Evolutionary conservation across 2,329 filamentous ascomycete species (phyloP), one percentile per base, ranked within the genome.

Genomic region (Beauveria bassiana): DNA sequence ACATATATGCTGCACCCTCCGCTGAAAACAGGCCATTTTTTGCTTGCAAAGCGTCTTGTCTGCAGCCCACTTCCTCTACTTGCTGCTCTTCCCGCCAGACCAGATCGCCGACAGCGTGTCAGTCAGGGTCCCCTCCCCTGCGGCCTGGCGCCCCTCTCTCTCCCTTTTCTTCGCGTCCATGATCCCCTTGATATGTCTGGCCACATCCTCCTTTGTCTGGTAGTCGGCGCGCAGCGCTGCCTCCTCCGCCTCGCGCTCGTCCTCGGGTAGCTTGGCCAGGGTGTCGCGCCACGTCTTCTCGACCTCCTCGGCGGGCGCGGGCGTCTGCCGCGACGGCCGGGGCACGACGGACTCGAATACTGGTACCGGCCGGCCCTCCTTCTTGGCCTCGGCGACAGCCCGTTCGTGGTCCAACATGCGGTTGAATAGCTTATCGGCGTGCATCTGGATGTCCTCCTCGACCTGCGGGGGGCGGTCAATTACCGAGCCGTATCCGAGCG

Each of bases 371-470:
- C 73, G 74, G 31, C 85, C 85, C 65, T 83, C 81, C 59, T 81
- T 78, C 73, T 86, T 86, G 42, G 88, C 89, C 68, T 86, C 81
- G 65, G 89, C 85, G n/a, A 90, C 85, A 65, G 82, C 83, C 22
- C 79, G 80, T 74, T 99, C 93, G 71, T 96, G 91, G 64, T 85
- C 82, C 43, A 96, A 75, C 87, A 98, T 91, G 67, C 89, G 86
- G 69, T 93, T 89, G 74, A 92, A 99, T 46, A 99, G 81, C 65
- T 85, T 85, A 77, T 99, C 95, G 63, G 93, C 93, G 73, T 97
- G 93, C 87, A 98, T 91, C 75, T 98, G 95, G 64, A 99, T 91
- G 67, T 88, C 85, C 72, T 97, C 93, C 68, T 96, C 90, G 57
- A 90, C 82, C 34, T 86, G 81, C 0, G 81, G 77, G 9, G 87